A percentile compares a stretch with the other conserved stretches of the same genome.
Evolutionary conservation across 306 rosid genomes (phyloP).

Genomic region (Cyamopsis tetragonoloba): DNA sequence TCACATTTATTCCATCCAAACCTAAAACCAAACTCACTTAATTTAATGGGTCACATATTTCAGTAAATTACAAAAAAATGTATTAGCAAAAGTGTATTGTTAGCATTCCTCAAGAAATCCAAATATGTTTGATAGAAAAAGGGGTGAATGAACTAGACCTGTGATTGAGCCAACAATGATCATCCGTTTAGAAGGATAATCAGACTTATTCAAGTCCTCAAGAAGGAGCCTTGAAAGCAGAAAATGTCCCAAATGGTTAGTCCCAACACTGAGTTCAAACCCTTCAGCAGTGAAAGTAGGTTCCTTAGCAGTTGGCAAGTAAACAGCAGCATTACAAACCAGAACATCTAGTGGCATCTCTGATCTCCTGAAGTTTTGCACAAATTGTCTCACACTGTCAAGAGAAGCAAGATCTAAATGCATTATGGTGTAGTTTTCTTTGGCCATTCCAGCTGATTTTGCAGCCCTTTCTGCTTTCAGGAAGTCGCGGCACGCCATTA

Average conservation of each 20-base stretch:
- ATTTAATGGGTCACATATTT: no score
- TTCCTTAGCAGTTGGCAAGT: conserved; percentile 78
- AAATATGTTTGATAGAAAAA: no score
- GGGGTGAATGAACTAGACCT: conserved; percentile 43
- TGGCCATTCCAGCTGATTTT: conserved; percentile 68
- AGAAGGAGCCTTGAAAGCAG: conserved; percentile 73
- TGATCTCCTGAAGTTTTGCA: conserved; percentile 56
- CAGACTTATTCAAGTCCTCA: conserved; percentile 72
- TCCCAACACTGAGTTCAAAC: conserved; percentile 85
- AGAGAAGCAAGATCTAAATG: conserved; percentile 87
- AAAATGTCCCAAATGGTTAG: conserved; percentile 89
- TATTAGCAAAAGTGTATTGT: neutral
- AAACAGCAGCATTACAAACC: conserved; percentile 91
- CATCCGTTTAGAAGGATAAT: conserved; percentile 71
- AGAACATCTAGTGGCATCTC: conserved; percentile 73
- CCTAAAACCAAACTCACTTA: no score
- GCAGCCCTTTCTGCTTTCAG: conserved; percentile 93
- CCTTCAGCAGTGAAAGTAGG: conserved; percentile 86
- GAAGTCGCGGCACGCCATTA: conserved; percentile 93
- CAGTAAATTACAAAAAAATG: no score
- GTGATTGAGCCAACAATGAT: conserved; percentile 91
- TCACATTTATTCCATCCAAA: no score
- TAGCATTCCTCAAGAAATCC: neutral
- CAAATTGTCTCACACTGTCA: conserved; percentile 79
- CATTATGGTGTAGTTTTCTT: conserved; percentile 72